phyloP scores from a whole-genome alignment of 2,329 filamentous ascomycete genomes.

The Teratosphaeria zuluensis region DNA sequence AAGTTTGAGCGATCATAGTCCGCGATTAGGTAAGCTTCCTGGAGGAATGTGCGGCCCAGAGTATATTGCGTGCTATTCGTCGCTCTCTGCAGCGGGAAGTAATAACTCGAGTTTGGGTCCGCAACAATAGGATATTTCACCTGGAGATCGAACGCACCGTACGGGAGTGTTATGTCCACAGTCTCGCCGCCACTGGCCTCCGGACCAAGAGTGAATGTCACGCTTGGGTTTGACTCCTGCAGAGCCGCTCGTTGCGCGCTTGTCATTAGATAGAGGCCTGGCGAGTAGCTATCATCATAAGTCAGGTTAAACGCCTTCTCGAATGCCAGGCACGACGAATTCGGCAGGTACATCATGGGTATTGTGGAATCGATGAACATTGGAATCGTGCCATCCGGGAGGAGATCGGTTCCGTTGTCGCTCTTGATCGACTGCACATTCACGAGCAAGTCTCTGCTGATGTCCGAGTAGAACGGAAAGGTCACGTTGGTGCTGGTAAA shows the following conservation, averaged over 20 bases:
- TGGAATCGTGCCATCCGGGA: constrained; percentile 21
- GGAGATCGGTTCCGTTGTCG: constrained; percentile 13
- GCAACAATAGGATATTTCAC: constrained; percentile 20
- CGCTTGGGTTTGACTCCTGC: constrained; percentile 15
- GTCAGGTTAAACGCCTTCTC: constrained; percentile 27
- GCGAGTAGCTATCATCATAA: constrained; percentile 16
- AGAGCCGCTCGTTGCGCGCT: constrained; percentile 21
- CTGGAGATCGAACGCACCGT: constrained; percentile 26
- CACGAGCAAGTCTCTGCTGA: constrained; percentile 25
- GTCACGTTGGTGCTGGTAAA: constrained; percentile 21
- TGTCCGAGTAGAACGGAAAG: constrained; percentile 22
- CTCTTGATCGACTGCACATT: constrained; percentile 22
- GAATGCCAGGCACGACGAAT: constrained; percentile 28
- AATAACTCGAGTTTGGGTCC: constrained; percentile 19
- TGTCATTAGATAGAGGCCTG: constrained; percentile 26
- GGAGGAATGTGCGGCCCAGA: constrained; percentile 28
- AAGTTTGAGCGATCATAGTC: constrained; percentile 29
- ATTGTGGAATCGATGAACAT: constrained; percentile 56
- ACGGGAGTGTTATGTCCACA: constrained; percentile 28
- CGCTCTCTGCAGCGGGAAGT: constrained; percentile 28
- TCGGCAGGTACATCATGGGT: constrained; percentile 55
- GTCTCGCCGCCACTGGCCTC: constrained; percentile 12
- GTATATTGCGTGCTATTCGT: constrained; percentile 27
- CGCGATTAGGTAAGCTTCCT: constrained; percentile 30
- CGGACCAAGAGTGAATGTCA: constrained; percentile 26